Evolutionary conservation across 2,329 filamentous ascomycete species (phyloP).

Genomic region (Colletotrichum incanum): DNA sequence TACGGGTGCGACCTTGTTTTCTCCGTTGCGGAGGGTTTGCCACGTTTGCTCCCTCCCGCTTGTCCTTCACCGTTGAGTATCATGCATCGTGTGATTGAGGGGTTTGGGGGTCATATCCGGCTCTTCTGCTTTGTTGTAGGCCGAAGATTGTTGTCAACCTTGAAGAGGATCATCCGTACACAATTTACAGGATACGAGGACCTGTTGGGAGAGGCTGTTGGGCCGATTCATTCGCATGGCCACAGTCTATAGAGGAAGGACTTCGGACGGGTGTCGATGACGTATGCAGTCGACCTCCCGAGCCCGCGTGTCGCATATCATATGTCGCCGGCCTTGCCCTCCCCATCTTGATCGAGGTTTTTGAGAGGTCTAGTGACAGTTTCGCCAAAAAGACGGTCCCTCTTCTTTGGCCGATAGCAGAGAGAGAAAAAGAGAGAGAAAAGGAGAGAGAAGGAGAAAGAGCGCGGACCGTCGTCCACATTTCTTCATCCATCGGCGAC

Average conservation of each 20-base stretch:
- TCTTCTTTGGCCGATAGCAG: too few species aligned
- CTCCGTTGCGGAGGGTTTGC: slow-evolving; percentile 21
- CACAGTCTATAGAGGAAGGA: background rate
- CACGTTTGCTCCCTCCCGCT: slow-evolving; percentile 17
- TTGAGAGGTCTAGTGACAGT: too few species aligned
- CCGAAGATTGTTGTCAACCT: background rate
- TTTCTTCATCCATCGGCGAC: too few species aligned
- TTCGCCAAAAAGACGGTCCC: too few species aligned
- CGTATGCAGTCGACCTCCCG: background rate
- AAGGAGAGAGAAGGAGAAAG: too few species aligned
- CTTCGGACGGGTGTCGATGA: background rate
- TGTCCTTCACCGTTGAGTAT: background rate
- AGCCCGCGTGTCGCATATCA: background rate
- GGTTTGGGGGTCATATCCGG: background rate
- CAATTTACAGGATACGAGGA: background rate
- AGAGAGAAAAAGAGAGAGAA: too few species aligned
- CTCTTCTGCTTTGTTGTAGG: background rate
- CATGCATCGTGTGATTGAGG: background rate
- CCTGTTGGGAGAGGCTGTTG: background rate
- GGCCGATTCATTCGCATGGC: background rate
- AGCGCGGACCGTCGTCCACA: too few species aligned
- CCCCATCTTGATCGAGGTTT: background rate
- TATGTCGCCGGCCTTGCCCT: background rate
- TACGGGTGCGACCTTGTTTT: slow-evolving; percentile 31
- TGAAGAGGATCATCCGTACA: background rate